Base-by-base conservation (phyloP, 345 rosid genomes). In the Gossypium bickii region DNA sequence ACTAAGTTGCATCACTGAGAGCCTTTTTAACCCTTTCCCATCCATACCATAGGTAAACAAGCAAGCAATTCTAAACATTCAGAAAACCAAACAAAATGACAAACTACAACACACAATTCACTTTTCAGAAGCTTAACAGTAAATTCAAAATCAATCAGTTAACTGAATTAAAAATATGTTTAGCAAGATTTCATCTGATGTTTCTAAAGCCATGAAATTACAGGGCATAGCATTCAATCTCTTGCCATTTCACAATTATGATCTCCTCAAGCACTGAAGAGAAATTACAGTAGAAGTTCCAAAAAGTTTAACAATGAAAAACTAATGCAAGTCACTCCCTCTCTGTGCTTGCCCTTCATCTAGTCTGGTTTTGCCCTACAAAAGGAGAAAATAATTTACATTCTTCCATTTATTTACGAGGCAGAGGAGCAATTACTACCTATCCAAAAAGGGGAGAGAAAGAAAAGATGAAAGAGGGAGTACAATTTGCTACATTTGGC, bases 341-440 rank as follows among this genome's bases (percentile, higher is more conserved):
- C 84, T 71, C 80, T 82, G 79, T 51, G 84, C 85, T 81, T 44
- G 86, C 63, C 80, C 97, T 84, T 93, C 97, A 89, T 91, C 97
- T 89, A 93, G 97, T 91, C 90, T 85, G 85, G 86, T 82, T 86
- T 82, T 83, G 82, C 82, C 97, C 95, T 88, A 91, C 97, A 91
- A 89, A 88, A 89, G 78, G 83, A 84, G 82, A 78, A 81, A 82
- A 81, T 62, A 75, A 71, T 18, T 75, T 67, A 64, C 59, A 67
- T 79, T 80, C 68, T 80, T 85, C 77, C 81, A 85, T 80, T 82
- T 78, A 51, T 41, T 77, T 43, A 67, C 76, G 44, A 71, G 68
- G 79, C 77, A 84, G 61, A 56, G 79, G 76, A 79, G 78, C 72
- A 55, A 75, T n/a, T 38, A 71, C 13, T 18, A 66, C 51, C 51